Evolutionary conservation across 2,329 filamentous ascomycete genomes (phyloP).

Genomic region (Phialemonium atrogriseum): DNA sequence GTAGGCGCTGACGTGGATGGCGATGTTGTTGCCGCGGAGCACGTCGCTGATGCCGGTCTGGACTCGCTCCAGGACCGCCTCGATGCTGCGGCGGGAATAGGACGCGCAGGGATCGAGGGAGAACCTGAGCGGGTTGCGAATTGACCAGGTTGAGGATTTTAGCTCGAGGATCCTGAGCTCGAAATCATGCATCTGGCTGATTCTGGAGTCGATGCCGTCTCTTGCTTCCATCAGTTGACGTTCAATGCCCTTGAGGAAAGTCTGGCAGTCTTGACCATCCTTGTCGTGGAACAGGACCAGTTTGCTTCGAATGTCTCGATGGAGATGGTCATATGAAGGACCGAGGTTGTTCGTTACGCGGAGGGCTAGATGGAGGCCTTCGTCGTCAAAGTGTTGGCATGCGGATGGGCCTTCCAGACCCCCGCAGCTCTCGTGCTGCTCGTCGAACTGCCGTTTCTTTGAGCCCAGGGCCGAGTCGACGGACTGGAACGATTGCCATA

Average conservation of each 20-base stretch:
- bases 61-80: constrained; percentile 38
- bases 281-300: constrained; percentile 36
- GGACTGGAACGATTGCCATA: constrained; percentile 34
- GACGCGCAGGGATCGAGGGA: constrained; percentile 31
- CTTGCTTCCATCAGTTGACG: constrained; percentile 26
- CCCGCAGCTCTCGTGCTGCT: constrained; percentile 26
- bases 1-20: constrained; percentile 37
- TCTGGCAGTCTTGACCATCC: constrained; percentile 32
- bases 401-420: constrained; percentile 26
- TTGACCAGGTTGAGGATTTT: constrained; percentile 34
- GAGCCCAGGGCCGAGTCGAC: constrained; percentile 31
- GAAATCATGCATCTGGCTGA: constrained; percentile 37
- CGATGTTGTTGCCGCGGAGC: constrained; percentile 36
- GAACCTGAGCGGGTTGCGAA: constrained; percentile 37
- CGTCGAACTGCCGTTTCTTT: constrained; percentile 31
- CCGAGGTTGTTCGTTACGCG: constrained; percentile 42
- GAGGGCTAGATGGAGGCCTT: constrained; percentile 36
- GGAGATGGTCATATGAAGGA: constrained; percentile 34
- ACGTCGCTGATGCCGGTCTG: constrained; percentile 41
- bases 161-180: constrained; percentile 39
- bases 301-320: constrained; percentile 32
- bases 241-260: constrained; percentile 33
- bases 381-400: constrained; percentile 31
- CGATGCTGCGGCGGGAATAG: constrained; percentile 34
- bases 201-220: constrained; percentile 30